Evolutionary conservation across 176 grass and related monocot genomes (phyloP).

Genomic region (Zea mays): DNA sequence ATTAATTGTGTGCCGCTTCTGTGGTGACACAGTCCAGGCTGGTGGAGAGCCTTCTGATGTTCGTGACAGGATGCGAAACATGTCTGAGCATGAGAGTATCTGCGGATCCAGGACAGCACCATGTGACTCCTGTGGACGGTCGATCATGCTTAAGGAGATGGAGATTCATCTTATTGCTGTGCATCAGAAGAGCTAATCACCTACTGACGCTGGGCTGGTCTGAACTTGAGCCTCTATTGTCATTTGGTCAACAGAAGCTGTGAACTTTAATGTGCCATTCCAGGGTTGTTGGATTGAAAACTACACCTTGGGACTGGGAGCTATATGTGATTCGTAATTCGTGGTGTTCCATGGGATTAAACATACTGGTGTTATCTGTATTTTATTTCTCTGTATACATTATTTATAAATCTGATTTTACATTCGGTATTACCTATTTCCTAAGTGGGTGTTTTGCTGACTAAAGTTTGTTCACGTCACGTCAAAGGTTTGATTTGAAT

Average conservation of each 20-base stretch:
- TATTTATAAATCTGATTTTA: not conserved
- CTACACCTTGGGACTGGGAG: not conserved
- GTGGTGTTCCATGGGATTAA: conserved; percentile 3
- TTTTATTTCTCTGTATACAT: not conserved
- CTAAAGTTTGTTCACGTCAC: too few species aligned
- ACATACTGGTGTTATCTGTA: conserved; percentile 22
- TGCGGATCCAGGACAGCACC: conserved; percentile 93
- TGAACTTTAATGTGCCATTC: not conserved
- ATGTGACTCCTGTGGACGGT: conserved; percentile 84
- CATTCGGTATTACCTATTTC: not conserved
- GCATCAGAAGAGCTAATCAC: conserved; percentile 83
- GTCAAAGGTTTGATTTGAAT: too few species aligned
- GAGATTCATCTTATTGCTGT: conserved; percentile 84
- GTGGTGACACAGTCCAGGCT: conserved; percentile 85
- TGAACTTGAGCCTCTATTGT: not conserved
- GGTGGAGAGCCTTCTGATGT: conserved; percentile 60
- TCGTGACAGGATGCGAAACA: conserved; percentile 64
- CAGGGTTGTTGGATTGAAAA: not conserved
- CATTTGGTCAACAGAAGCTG: not conserved
- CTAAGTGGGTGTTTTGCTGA: not conserved
- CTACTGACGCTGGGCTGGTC: not conserved
- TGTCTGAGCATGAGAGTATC: conserved; percentile 87
- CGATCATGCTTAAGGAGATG: conserved; percentile 98
- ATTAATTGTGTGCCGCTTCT: conserved; percentile 84
- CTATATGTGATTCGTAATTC: not conserved